Evolutionary conservation across 2,329 filamentous ascomycete genomes (phyloP).

Genomic region (Tolypocladium inflatum): DNA sequence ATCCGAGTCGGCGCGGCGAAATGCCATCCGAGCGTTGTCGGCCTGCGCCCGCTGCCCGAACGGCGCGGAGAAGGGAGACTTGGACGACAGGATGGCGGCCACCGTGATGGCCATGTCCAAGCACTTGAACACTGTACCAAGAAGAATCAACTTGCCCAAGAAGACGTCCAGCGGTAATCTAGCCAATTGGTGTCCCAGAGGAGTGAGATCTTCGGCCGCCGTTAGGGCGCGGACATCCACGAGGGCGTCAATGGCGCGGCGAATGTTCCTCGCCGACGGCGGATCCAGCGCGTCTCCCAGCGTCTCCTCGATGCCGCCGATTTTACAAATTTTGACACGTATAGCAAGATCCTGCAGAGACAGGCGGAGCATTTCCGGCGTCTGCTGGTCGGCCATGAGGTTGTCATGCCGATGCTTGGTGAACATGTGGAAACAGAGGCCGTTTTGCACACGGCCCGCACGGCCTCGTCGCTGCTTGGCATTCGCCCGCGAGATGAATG

Average conservation of each 20-base stretch:
- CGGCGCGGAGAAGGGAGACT: constrained; percentile 83
- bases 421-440: constrained; percentile 92
- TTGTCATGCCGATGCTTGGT: constrained; percentile 82
- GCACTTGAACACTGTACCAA: constrained; percentile 81
- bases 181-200: constrained; percentile 77
- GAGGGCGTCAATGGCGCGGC: constrained; percentile 82
- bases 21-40: constrained; percentile 67
- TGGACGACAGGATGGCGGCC: constrained; percentile 87
- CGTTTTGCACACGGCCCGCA: constrained; percentile 90
- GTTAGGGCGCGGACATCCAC: constrained; percentile 90
- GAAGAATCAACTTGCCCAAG: constrained; percentile 82
- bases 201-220: constrained; percentile 69
- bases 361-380: constrained; percentile 88
- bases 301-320: constrained; percentile 87
- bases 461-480: constrained; percentile 90
- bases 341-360: constrained; percentile 93
- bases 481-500: constrained; percentile 91
- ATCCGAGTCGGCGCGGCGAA: constrained; percentile 83
- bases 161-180: constrained; percentile 89
- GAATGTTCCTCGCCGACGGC: constrained; percentile 84
- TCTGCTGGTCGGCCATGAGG: constrained; percentile 83
- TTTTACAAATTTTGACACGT: constrained; percentile 92
- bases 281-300: constrained; percentile 82
- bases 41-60: constrained; percentile 78
- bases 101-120: constrained; percentile 87